Base-by-base conservation (phyloP, 257 asterid species). In the Datura wrightii region DNA sequence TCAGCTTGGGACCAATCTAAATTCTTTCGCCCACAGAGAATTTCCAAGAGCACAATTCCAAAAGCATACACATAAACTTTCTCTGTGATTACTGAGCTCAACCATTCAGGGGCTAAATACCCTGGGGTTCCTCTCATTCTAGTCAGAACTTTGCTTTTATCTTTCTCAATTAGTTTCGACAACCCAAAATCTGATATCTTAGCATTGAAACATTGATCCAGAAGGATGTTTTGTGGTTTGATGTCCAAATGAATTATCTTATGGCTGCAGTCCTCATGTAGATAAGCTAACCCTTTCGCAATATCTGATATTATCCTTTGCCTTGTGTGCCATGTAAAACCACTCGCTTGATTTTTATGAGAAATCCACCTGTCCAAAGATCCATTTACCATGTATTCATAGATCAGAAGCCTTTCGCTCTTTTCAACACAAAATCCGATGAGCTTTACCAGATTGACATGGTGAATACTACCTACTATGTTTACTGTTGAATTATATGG, bases 71-170 rank as follows among this genome's bases (percentile, higher is more conserved):
- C 85, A 46, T 87, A 88, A 10, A 85, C 90, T 52, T 85, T 82
- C 46, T 85, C 84, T 2, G 88, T 85, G 53, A 87, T 83, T 24
- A 78, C 69, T 0, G 86, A 67, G 42, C 71, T 78, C 82, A 84
- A 5, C 85, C 87, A 87, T 63, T 84, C 89, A 3, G 85, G 89
- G 42, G 87, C 89, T 16, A 86, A 14, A 13, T 86, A 86, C 10
- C 89, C 89, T 4, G 89, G 86, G 1, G 89, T 86, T 48, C 88
- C 88, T 67, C 86, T 87, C 86, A 85, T 74, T 5, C 66, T 19
- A 24, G 89, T 87, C 44, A 78, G 13, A 31, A 87, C 62, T 79
- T 84, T 53, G 83, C 86, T 85, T 63, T 58, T 69, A 3, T 85
- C 86, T 58, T 84, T 79, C 31, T 79, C 89, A 13, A 87, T 69